These are phyloP conservation scores for Aspergillus ustus DNA, from an alignment of 2,329 filamentous ascomycete genomes.

Conservation along the genomic window DNA sequence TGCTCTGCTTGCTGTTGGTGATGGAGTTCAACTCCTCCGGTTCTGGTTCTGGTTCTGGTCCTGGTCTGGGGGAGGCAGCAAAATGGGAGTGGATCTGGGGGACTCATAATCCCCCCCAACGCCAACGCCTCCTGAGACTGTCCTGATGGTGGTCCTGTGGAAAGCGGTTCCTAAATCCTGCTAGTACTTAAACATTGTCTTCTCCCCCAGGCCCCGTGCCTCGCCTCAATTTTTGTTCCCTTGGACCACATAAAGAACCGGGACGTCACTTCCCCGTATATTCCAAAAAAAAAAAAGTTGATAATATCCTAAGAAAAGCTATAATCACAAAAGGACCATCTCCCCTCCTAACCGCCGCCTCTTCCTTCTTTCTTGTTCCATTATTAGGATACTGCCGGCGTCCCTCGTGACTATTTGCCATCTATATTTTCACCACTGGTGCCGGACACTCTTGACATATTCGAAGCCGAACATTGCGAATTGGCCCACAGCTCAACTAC, in stretches of 20 bases:
- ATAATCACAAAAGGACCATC: constrained; percentile 23
- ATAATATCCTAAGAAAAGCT: constrained; percentile 15
- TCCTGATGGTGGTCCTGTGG: constrained; percentile 11
- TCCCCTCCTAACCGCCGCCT: constrained; percentile 29
- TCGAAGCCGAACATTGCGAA: not conserved
- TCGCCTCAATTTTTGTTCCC: constrained; percentile 27
- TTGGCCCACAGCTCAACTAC: constrained; percentile 16
- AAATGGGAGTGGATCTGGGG: constrained; percentile 29
- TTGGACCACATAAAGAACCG: constrained; percentile 21
- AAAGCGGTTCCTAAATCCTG: constrained; percentile 12
- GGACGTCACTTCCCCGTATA: constrained; percentile 2
- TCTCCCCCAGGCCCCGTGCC: constrained; percentile 28
- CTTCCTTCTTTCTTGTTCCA: not conserved
- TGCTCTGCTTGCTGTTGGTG: constrained; percentile 7
- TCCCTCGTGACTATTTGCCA: constrained; percentile 6
- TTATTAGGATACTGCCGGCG: constrained; percentile 2
- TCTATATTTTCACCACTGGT: not conserved
- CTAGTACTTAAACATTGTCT: constrained; percentile 37
- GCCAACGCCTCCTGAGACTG: constrained; percentile 25
- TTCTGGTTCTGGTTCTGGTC: constrained; percentile 22
- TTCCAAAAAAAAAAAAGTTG: constrained; percentile 14
- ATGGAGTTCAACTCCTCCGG: constrained; percentile 7
- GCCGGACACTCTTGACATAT: not conserved
- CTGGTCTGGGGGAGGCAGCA: constrained; percentile 36
- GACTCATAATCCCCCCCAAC: constrained; percentile 29